A percentile compares a stretch with the other conserved stretches of the same genome.
Conservation (phyloP, 345 rosid species). For the Schrenkiella parvula region DNA sequence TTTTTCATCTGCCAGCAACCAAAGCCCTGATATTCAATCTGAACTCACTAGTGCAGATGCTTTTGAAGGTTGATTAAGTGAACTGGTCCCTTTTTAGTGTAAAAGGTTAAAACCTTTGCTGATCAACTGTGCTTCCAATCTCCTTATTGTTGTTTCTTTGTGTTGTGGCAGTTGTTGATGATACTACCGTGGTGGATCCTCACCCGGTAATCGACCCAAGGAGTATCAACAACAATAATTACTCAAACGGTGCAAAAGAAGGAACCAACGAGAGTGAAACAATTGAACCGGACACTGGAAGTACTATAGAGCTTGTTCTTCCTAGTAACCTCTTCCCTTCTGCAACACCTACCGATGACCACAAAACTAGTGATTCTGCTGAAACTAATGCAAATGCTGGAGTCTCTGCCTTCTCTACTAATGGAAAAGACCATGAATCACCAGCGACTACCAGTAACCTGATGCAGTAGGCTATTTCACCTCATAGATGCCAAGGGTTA, state of each 20-base stretch:
- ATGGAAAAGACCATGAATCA: conserved; percentile 27
- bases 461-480: conserved; percentile 25
- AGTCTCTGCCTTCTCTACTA: conserved; percentile 31
- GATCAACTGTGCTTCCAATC: neutral
- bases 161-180: conserved; percentile 31
- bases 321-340: conserved; percentile 60
- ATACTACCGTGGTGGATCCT: conserved; percentile 32
- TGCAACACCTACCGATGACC: conserved; percentile 25
- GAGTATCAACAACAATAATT: neutral
- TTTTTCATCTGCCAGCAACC: conserved; percentile 34
- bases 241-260: conserved; percentile 21
- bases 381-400: conserved; percentile 30
- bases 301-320: conserved; percentile 41
- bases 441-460: conserved; percentile 34
- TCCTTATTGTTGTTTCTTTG: neutral
- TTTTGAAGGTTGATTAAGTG: conserved; percentile 41
- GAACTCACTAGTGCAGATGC: conserved; percentile 38
- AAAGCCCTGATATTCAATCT: conserved; percentile 31
- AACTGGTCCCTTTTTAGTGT: neutral
- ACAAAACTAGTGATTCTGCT: conserved; percentile 23
- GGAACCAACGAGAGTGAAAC: conserved; percentile 14
- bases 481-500: conserved; percentile 35
- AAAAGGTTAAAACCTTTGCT: neutral
- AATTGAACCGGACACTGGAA: conserved; percentile 17
- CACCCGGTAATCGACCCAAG: conserved; percentile 26